Evolutionary conservation across 1,139 yeast species (phyloP).

Genomic region (Yamadazyma triangularis): DNA sequence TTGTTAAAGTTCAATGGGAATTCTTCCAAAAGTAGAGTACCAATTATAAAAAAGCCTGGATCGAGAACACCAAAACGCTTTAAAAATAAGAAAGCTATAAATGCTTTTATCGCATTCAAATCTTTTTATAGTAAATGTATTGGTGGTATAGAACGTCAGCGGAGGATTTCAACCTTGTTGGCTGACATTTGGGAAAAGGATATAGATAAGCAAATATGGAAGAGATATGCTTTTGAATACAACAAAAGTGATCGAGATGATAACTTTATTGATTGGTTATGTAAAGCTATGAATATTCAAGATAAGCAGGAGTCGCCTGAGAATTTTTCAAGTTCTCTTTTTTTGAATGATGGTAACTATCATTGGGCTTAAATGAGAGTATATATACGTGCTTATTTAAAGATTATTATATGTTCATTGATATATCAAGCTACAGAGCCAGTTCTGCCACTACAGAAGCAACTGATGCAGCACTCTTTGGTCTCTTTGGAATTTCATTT

Average conservation of each 20-base stretch:
- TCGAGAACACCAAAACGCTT: slow-evolving; percentile 1
- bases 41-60: background rate
- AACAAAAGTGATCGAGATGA: slow-evolving; percentile 10
- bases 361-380: background rate
- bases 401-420: background rate
- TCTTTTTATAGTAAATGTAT: slow-evolving; percentile 27
- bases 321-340: background rate
- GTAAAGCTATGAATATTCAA: too few species aligned
- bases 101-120: slow-evolving; percentile 35
- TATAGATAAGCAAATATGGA: slow-evolving; percentile 23
- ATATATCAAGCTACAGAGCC: background rate
- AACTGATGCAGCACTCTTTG: slow-evolving; percentile 2
- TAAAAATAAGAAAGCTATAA: slow-evolving; percentile 13
- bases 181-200: slow-evolving; percentile 28
- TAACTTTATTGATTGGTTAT: slow-evolving; percentile 11
- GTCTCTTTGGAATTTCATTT: slow-evolving; percentile 4
- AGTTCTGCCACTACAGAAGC: background rate
- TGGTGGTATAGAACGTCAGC: slow-evolving; percentile 18
- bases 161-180: slow-evolving; percentile 17
- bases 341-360: background rate
- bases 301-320: slow-evolving; percentile 3
- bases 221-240: slow-evolving; percentile 26
- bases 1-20: slow-evolving; percentile 6
- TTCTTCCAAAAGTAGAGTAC: slow-evolving; percentile 2
- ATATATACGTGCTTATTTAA: background rate